Conservation (phyloP, 225 moss, liverwort and hornwort genomes). For the Neckera pumila region DNA sequence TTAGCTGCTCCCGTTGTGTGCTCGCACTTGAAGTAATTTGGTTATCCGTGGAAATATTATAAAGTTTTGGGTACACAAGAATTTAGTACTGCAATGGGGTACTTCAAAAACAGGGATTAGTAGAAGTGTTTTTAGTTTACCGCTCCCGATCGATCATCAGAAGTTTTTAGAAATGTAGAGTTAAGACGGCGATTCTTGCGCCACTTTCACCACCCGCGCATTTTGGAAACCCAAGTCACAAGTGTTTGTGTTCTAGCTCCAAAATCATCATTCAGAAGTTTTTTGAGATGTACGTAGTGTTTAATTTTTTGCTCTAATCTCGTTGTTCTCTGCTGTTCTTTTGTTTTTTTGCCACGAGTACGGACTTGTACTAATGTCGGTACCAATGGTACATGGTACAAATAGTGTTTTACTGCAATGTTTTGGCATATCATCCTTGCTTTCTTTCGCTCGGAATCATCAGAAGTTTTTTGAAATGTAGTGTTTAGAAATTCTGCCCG, state of each 20-base stretch:
- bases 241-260: not conserved
- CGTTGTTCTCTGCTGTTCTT: not conserved
- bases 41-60: too few species aligned
- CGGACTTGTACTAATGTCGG: not conserved
- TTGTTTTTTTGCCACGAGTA: not conserved
- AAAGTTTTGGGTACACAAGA: not conserved
- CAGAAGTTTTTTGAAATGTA: not conserved
- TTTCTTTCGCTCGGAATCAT: not conserved
- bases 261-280: not conserved
- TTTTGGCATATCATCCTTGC: not conserved
- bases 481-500: not conserved
- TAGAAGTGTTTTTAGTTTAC: too few species aligned
- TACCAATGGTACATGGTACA: not conserved
- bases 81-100: not conserved
- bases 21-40: not conserved
- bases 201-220: not conserved
- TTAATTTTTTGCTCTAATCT: not conserved
- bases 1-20: too few species aligned
- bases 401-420: not conserved
- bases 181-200: not conserved
- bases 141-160: not conserved
- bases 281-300: not conserved
- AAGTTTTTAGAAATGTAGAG: not conserved
- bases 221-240: not conserved
- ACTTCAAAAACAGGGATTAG: not conserved